Base-by-base conservation (phyloP, 371 early-diverging fungal genomes). In the Gilbertella persicaria region DNA sequence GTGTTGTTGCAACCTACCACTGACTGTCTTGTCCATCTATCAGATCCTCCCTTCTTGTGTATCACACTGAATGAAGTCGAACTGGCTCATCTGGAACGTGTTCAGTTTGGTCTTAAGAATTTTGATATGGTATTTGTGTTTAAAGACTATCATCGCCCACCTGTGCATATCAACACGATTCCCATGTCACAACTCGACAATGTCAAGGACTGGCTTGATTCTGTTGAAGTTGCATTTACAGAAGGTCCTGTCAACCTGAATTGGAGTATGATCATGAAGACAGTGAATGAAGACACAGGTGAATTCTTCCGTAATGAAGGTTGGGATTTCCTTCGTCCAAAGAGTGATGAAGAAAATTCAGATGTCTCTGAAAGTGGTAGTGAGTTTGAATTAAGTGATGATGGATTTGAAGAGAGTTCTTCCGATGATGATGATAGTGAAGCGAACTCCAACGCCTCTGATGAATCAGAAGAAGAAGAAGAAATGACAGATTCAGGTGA, bases 41-140 rank as follows among this genome's bases (percentile, higher is more conserved):
- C 93, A 21, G 99, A 99, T 57, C 90, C 93, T 29, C 99, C 99
- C 7, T 96, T 95, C 80, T 68, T 97, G 46, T 89, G 98, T 8
- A 83, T 99, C 30, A 92, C 98, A 0, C 72, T 99, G 17, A 82
- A 86, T 12, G 99, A 99, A 43, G 91, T 99, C 28, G 99, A 99
- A 80, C 75, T 99, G 36, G 98, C 92, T 4, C 97, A 98, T 71
- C 81, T 99, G 72, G 99, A 99, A 79, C 90, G 99, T 67, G 95
- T 99, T 37, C 75, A 94, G 73, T 99, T 96, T 72, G 98, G 96
- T 9, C 83, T 99, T 26, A 98, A 98, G 83, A 98, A 98, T 69
- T 99, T 99, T 78, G 99, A 99, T 82, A 79, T 99, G 82, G 99
- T 99, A 3, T 94, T 99, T 80, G 89, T 99, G 2, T 96, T 96